phyloP scores from a whole-genome alignment of 768 basidiomycete genomes.

The Mycena galericulata region DNA sequence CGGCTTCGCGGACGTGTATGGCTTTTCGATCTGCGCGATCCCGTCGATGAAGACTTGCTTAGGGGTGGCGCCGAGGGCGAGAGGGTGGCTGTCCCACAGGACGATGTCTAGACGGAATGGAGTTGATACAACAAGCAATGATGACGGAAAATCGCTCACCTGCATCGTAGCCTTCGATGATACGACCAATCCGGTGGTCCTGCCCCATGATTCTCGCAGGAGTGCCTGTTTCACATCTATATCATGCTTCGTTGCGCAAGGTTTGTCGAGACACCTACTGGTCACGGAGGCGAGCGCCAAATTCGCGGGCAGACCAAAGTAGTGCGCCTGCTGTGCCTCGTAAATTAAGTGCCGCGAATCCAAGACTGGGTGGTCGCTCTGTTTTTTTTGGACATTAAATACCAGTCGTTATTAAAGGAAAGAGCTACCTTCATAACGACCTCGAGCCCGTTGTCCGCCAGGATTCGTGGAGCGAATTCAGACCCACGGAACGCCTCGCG shows the following conservation, averaged over 20 bases:
- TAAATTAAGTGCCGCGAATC: slow-evolving; percentile 75
- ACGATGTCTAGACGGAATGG: slow-evolving; percentile 52
- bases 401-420: no score
- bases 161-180: slow-evolving; percentile 73
- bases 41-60: slow-evolving; percentile 88
- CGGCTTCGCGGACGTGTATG: slow-evolving; percentile 58
- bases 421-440: slow-evolving; percentile 81
- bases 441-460: slow-evolving; percentile 77
- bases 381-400: no score
- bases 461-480: slow-evolving; percentile 79
- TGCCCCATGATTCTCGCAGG: not conserved
- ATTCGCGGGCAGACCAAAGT: slow-evolving; percentile 70
- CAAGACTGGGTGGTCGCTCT: slow-evolving; percentile 70
- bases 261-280: slow-evolving; percentile 66
- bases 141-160: slow-evolving; percentile 41
- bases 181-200: slow-evolving; percentile 22
- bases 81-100: slow-evolving; percentile 82
- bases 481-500: slow-evolving; percentile 78
- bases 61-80: slow-evolving; percentile 83
- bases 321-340: slow-evolving; percentile 78
- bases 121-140: not conserved
- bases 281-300: slow-evolving; percentile 74
- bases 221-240: slow-evolving; percentile 52
- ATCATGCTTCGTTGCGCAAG: slow-evolving; percentile 71
- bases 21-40: slow-evolving; percentile 66